Conservation (phyloP, 495 filamentous ascomycete species). For the Apodospora peruviana region DNA sequence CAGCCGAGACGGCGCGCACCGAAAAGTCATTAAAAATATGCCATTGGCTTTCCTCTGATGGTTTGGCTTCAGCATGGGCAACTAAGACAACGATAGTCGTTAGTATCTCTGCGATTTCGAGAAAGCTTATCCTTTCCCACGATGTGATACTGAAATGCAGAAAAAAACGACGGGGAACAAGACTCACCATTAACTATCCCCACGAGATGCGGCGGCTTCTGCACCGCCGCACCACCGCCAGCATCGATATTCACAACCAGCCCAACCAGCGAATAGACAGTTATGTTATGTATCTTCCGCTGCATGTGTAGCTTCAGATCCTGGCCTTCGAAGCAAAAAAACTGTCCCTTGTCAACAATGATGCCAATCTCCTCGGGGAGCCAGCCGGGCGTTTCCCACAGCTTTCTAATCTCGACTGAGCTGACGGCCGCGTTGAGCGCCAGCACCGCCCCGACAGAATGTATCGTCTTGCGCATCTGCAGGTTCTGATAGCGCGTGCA, state of each 20-base stretch:
- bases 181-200: constrained; percentile 73
- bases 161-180: neutral
- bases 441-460: constrained; percentile 72
- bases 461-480: constrained; percentile 70
- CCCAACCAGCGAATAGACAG: constrained; percentile 88
- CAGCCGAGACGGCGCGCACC: constrained; percentile 67
- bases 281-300: constrained; percentile 59
- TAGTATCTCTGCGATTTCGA: no score
- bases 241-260: constrained; percentile 83
- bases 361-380: constrained; percentile 89
- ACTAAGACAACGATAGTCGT: no score
- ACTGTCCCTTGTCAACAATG: constrained; percentile 70
- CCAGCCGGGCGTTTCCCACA: constrained; percentile 87
- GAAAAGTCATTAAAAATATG: constrained; percentile 97
- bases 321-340: constrained; percentile 86
- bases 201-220: constrained; percentile 85
- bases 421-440: constrained; percentile 76
- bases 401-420: constrained; percentile 61
- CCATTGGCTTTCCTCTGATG: constrained; percentile 62
- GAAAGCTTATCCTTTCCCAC: constrained; percentile 1
- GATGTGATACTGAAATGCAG: neutral
- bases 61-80: constrained; percentile 56
- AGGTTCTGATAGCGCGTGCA: constrained; percentile 84
- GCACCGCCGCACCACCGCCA: no score
- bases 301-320: constrained; percentile 67